Percentiles rank a stretch among this genome's conserved stretches.
phyloP scores from a whole-genome alignment of 345 rosid species.

The Firmiana major region DNA sequence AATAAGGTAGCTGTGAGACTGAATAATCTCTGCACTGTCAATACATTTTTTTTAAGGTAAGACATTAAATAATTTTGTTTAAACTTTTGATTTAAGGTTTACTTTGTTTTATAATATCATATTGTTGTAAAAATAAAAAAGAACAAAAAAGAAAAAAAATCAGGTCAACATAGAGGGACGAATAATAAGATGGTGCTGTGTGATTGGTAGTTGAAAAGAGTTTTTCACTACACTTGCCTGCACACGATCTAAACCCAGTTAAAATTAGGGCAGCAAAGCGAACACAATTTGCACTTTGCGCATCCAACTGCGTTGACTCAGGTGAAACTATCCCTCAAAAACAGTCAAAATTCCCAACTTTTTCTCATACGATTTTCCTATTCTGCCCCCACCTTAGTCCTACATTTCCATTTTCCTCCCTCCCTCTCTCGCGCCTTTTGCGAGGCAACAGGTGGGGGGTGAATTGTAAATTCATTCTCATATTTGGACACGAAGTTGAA shows the following conservation, averaged over 20 bases:
- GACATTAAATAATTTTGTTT: no score
- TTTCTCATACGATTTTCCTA: neutral
- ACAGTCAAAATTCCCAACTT: neutral
- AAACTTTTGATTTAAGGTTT: no score
- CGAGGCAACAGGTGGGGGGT: neutral
- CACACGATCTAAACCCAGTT: neutral
- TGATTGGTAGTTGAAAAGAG: neutral
- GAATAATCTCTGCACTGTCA: no score
- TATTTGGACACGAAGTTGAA: no score
- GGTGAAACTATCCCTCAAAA: neutral
- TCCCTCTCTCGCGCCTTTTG: no score
- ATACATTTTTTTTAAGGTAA: no score
- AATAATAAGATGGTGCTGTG: neutral
- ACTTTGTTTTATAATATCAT: no score
- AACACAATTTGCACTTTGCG: constrained; percentile 19
- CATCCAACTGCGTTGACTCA: constrained; percentile 34
- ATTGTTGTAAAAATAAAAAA: no score
- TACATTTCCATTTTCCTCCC: neutral
- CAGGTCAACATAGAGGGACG: no score
- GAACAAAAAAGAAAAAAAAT: no score
- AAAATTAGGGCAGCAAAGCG: neutral
- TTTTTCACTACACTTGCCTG: neutral
- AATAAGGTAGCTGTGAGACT: no score
- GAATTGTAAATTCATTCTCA: neutral
- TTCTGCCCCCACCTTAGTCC: neutral